Evolutionary conservation across 768 basidiomycete genomes (phyloP).

Genomic region (Steccherinum ochraceum): DNA sequence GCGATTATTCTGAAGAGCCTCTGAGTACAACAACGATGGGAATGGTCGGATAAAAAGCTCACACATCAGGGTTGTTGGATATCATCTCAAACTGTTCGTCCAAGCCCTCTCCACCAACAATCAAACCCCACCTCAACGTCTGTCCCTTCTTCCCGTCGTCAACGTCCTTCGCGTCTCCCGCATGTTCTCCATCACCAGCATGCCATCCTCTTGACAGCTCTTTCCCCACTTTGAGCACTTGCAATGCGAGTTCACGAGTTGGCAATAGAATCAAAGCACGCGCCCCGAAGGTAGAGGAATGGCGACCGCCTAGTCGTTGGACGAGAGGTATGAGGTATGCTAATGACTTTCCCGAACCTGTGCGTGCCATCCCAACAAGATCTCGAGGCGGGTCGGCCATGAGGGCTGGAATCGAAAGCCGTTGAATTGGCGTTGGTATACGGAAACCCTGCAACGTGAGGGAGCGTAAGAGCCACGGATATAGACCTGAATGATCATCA

Average conservation of each 20-base stretch:
- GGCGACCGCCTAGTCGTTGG: constrained; percentile 77
- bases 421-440: constrained; percentile 94
- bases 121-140: constrained; percentile 80
- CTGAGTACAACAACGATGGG: constrained; percentile 1
- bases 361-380: constrained; percentile 97
- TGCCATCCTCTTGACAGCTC: constrained; percentile 84
- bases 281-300: constrained; percentile 74
- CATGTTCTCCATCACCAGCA: constrained; percentile 54
- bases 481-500: constrained; percentile 49
- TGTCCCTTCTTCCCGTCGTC: constrained; percentile 54
- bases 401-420: constrained; percentile 80
- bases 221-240: constrained; percentile 92
- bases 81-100: constrained; percentile 98
- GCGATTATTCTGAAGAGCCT: constrained; percentile 76
- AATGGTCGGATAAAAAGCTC: constrained; percentile 28
- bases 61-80: constrained; percentile 93
- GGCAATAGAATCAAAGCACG: constrained; percentile 87
- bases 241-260: constrained; percentile 89
- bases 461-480: constrained; percentile 77
- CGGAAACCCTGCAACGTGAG: constrained; percentile 90
- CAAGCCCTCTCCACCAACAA: constrained; percentile 93
- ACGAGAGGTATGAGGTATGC: constrained; percentile 93
- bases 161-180: constrained; percentile 54
- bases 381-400: constrained; percentile 82
- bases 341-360: constrained; percentile 95